Conservation (phyloP, 2,329 filamentous ascomycete species). For the Diaporthe sp. region DNA sequence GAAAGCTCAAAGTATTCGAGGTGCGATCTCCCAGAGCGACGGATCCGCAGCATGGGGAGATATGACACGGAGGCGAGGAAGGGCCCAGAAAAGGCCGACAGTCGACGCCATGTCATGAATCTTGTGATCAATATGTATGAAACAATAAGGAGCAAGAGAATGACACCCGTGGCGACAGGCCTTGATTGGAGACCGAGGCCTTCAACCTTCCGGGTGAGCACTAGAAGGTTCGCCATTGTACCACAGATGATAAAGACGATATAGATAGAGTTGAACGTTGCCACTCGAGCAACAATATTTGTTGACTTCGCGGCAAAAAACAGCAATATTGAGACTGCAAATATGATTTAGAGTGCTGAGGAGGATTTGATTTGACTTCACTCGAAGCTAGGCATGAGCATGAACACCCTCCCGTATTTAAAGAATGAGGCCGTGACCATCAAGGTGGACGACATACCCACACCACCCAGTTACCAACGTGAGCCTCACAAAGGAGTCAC, state of each 20-base stretch:
- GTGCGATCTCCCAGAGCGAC: constrained; percentile 19
- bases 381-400: constrained; percentile 22
- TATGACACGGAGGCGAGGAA: constrained; percentile 27
- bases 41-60: constrained; percentile 24
- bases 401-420: constrained; percentile 25
- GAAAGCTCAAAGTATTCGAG: constrained; percentile 26
- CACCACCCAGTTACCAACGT: not conserved
- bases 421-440: not conserved
- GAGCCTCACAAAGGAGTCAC: constrained; percentile 28
- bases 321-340: not conserved
- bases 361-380: constrained; percentile 15
- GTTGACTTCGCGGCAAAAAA: not conserved
- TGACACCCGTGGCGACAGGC: not conserved
- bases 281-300: not conserved
- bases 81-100: constrained; percentile 25
- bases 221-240: constrained; percentile 17
- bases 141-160: not conserved
- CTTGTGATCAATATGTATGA: constrained; percentile 19
- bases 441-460: not conserved
- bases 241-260: not conserved
- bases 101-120: constrained; percentile 29
- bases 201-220: constrained; percentile 9
- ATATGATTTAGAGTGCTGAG: constrained; percentile 11
- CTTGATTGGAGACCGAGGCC: not conserved
- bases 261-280: not conserved